These are phyloP conservation scores for Elaphomyces granulatus DNA, from an alignment of 495 filamentous ascomycete species.

Conservation along the genomic window DNA sequence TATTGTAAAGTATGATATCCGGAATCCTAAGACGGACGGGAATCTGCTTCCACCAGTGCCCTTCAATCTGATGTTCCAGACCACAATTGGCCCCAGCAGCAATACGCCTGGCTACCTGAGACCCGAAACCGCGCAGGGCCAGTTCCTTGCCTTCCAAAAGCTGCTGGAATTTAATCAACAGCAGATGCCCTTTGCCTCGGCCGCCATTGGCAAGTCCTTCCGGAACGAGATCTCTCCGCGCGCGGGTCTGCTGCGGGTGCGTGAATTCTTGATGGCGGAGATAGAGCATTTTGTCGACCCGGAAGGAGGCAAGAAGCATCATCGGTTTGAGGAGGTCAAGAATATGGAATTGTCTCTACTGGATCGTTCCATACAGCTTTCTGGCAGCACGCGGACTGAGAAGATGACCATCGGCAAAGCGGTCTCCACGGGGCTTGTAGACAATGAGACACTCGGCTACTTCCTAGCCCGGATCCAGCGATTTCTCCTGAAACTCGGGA, in stretches of 20 bases:
- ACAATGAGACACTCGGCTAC: conserved; percentile 82
- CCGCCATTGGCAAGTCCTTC: conserved; percentile 65
- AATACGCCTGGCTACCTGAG: conserved; percentile 49
- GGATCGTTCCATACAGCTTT: conserved; percentile 55
- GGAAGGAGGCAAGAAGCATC: conserved; percentile 54
- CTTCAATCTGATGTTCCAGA: conserved; percentile 68
- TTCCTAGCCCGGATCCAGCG: conserved; percentile 66
- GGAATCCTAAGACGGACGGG: conserved; percentile 46
- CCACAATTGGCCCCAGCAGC: conserved; percentile 51
- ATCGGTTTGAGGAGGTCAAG: conserved; percentile 47
- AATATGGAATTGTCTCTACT: conserved; percentile 50
- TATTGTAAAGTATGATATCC: conserved; percentile 50
- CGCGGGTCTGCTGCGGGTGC: conserved; percentile 49
- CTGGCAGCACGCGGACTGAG: conserved; percentile 46
- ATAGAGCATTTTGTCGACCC: conserved; percentile 64
- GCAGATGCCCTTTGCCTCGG: conserved; percentile 56
- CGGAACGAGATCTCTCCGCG: conserved; percentile 61
- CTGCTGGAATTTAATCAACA: conserved; percentile 59
- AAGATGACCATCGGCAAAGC: conserved; percentile 54
- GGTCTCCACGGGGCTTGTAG: conserved; percentile 50
- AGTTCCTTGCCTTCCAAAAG: conserved; percentile 55
- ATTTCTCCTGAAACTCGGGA: conserved; percentile 57
- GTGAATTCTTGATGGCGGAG: conserved; percentile 64
- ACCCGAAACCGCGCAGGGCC: conserved; percentile 54
- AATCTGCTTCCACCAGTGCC: conserved; percentile 47